A percentile compares a stretch with the other conserved stretches of the same genome.
These are phyloP conservation scores for Naganishia vaughanmartiniae DNA, from an alignment of 768 basidiomycete species.

Conservation along the genomic window DNA sequence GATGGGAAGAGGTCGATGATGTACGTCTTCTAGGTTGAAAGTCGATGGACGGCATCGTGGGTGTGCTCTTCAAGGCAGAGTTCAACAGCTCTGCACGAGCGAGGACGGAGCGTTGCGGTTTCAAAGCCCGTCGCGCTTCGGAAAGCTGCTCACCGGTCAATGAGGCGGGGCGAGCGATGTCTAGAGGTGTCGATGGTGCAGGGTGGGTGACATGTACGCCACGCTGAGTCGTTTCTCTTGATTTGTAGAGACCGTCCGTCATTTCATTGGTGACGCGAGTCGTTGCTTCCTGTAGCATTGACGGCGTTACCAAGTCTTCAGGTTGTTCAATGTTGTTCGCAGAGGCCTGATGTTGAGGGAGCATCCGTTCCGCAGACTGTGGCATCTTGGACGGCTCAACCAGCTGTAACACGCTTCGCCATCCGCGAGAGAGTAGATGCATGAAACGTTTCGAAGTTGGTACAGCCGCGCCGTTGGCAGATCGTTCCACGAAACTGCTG, in stretches of 20 bases:
- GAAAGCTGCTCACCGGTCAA: not conserved
- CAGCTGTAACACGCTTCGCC: slow-evolving; percentile 10
- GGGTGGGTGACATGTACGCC: not conserved
- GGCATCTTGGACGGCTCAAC: not conserved
- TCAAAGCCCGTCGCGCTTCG: not conserved
- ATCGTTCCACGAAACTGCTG: not conserved
- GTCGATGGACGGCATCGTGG: not conserved
- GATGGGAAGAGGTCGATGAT: not conserved
- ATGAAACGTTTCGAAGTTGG: slow-evolving; percentile 6
- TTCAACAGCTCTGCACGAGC: not conserved
- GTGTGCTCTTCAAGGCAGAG: not conserved
- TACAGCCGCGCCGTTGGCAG: not conserved
- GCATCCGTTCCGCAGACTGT: not conserved
- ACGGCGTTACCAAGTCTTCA: not conserved
- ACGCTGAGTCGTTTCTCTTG: not conserved
- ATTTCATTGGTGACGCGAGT: not conserved
- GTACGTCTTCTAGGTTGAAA: not conserved
- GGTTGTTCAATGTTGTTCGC: not conserved
- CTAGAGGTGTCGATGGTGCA: not conserved
- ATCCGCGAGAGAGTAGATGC: slow-evolving; percentile 1
- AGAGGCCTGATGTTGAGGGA: not conserved
- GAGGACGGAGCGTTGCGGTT: slow-evolving; percentile 3
- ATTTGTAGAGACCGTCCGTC: not conserved
- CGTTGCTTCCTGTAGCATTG: not conserved
- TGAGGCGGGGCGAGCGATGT: not conserved